These are phyloP conservation scores for Melaleuca quinquenervia DNA, from an alignment of 345 rosid genomes.

Conservation along the genomic window DNA sequence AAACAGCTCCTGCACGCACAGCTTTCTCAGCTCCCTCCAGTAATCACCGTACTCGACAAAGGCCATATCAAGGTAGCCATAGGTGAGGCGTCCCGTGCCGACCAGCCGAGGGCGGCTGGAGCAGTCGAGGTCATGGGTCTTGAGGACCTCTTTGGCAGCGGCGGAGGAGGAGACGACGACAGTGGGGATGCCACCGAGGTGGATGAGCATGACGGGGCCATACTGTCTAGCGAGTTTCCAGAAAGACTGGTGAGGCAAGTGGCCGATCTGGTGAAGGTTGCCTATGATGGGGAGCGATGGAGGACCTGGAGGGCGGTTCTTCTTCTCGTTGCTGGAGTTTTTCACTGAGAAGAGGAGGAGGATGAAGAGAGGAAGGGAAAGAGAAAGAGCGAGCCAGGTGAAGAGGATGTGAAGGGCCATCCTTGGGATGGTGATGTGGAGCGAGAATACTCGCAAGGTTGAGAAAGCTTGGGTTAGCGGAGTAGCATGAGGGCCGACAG, in stretches of 20 bases:
- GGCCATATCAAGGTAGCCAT: conserved; percentile 16
- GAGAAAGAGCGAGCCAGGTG: background rate
- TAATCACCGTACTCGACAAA: conserved; percentile 11
- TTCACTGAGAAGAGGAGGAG: background rate
- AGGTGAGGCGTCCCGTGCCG: conserved; percentile 17
- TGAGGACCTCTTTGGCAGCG: conserved; percentile 10
- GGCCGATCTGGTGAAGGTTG: conserved; percentile 1
- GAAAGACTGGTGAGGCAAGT: conserved; percentile 8
- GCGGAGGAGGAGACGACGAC: conserved; percentile 13
- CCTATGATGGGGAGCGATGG: background rate
- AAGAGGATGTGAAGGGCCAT: background rate
- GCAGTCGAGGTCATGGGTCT: conserved; percentile 7
- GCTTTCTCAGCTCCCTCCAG: conserved; percentile 14
- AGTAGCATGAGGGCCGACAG: background rate
- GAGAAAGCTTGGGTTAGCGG: no score
- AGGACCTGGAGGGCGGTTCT: background rate
- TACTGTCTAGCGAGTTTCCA: conserved; percentile 3
- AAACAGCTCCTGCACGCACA: conserved; percentile 17
- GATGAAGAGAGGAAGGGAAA: background rate
- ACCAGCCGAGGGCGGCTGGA: conserved; percentile 3
- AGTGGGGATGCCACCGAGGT: conserved; percentile 7
- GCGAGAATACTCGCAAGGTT: background rate
- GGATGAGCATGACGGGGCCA: conserved; percentile 21
- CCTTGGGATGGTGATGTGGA: background rate
- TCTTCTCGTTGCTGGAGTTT: background rate